Percentiles rank a stretch among this genome's conserved stretches.
phyloP scores from a whole-genome alignment of 2,329 filamentous ascomycete genomes.

The Venturia oleaginea region DNA sequence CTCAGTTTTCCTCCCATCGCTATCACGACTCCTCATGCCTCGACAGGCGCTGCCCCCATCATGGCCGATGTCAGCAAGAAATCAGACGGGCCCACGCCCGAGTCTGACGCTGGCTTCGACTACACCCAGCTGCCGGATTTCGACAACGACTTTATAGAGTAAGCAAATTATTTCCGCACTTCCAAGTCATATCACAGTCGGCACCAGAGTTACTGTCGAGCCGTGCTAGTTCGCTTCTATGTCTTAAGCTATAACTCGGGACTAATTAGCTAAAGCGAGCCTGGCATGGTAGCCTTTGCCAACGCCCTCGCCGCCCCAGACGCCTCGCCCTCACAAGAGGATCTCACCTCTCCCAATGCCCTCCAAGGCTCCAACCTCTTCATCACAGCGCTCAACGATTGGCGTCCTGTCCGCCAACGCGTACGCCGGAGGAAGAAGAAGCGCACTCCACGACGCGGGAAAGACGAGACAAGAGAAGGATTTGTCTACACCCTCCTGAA shows the following conservation, averaged over 20 bases:
- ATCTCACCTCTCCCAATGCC: constrained; percentile 38
- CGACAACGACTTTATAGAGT: constrained; percentile 68
- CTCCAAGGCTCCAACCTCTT: constrained; percentile 40
- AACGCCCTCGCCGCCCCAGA: constrained; percentile 77
- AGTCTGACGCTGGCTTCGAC: constrained; percentile 28
- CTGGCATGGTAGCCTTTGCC: constrained; percentile 69
- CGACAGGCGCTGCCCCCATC: neutral
- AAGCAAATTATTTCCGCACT: too few relatives aligned
- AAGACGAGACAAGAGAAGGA: constrained; percentile 90
- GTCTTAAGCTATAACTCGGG: too few relatives aligned
- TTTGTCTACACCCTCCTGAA: constrained; percentile 83
- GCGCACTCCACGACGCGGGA: constrained; percentile 40
- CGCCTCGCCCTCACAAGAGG: constrained; percentile 53
- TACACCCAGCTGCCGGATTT: constrained; percentile 62
- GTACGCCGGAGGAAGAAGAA: constrained; percentile 41
- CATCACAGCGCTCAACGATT: constrained; percentile 89
- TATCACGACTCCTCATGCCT: too few relatives aligned
- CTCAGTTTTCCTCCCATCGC: too few relatives aligned
- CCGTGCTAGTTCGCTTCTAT: too few relatives aligned
- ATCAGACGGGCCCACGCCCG: constrained; percentile 5
- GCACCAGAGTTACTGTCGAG: too few relatives aligned
- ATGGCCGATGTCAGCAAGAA: constrained; percentile 9
- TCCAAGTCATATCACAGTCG: too few relatives aligned
- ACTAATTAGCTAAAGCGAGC: too few relatives aligned
- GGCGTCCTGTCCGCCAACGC: constrained; percentile 76